Percentiles rank a stretch among this genome's conserved stretches.
These are phyloP conservation scores for Aspergillus tamarii DNA, from an alignment of 2,329 filamentous ascomycete genomes.

Conservation along the genomic window DNA sequence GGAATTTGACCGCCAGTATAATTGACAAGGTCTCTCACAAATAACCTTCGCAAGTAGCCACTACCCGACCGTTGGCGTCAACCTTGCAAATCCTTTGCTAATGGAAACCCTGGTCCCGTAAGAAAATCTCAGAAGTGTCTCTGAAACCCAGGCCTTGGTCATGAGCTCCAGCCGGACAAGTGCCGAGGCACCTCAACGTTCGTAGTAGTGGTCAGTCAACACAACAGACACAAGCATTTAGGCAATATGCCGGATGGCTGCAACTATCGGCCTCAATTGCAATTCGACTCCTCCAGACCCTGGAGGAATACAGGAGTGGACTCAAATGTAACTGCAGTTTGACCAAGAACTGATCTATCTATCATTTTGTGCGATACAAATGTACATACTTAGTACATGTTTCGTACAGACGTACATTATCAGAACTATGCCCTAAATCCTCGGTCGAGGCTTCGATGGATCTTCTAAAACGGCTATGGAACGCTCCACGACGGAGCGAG, in stretches of 20 bases:
- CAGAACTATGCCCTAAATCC: conserved; percentile 13
- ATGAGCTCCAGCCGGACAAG: neutral
- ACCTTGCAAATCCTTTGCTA: conserved; percentile 19
- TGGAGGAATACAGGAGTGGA: conserved; percentile 1
- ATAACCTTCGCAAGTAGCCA: conserved; percentile 12
- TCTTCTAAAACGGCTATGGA: conserved; percentile 20
- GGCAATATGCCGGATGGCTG: conserved; percentile 21
- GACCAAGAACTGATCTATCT: neutral
- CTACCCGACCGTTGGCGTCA: conserved; percentile 15
- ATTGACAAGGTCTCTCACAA: conserved; percentile 5
- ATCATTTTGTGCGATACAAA: neutral
- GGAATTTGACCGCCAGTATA: conserved; percentile 18
- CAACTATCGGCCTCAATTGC: conserved; percentile 14
- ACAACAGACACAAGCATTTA: conserved; percentile 14
- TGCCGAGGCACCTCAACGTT: neutral
- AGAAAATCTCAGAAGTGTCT: neutral
- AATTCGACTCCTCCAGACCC: conserved; percentile 21
- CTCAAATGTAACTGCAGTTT: neutral
- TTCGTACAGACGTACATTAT: conserved; percentile 12
- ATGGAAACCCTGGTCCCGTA: conserved; percentile 5
- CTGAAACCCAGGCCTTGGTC: neutral
- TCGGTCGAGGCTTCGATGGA: conserved; percentile 25
- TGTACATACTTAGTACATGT: neutral
- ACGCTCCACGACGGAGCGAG: conserved; percentile 9
- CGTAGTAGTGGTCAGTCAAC: conserved; percentile 15